phyloP scores from a whole-genome alignment of 495 filamentous ascomycete species.

The Aspergillus carlsbadensis region DNA sequence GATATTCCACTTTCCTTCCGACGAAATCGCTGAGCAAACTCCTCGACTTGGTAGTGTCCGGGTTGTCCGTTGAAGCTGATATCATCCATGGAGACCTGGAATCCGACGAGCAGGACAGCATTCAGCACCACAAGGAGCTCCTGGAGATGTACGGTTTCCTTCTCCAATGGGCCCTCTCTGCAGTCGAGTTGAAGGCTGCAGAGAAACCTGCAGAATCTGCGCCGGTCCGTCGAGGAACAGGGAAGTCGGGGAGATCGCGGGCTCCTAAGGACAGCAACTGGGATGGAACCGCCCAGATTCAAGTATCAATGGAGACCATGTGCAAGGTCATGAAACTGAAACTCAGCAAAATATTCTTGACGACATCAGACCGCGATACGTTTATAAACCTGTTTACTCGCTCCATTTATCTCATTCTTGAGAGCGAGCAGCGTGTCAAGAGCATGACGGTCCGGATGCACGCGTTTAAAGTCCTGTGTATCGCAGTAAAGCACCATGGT shows the following conservation, averaged over 20 bases:
- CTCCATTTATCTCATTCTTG: slow-evolving; percentile 90
- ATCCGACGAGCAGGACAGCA: slow-evolving; percentile 81
- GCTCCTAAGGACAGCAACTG: slow-evolving; percentile 71
- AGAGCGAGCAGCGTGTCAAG: slow-evolving; percentile 92
- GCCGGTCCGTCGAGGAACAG: slow-evolving; percentile 66
- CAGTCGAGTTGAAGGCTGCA: slow-evolving; percentile 87
- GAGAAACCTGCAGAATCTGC: slow-evolving; percentile 76
- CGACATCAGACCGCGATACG: slow-evolving; percentile 94
- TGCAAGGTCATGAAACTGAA: slow-evolving; percentile 94
- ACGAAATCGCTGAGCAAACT: slow-evolving; percentile 84
- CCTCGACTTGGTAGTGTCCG: slow-evolving; percentile 89
- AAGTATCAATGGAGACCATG: slow-evolving; percentile 88
- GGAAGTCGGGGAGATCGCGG: slow-evolving; percentile 76
- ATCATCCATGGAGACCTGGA: slow-evolving; percentile 82
- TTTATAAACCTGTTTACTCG: slow-evolving; percentile 90
- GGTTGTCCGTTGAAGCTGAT: slow-evolving; percentile 90
- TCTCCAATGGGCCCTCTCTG: slow-evolving; percentile 90
- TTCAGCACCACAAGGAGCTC: slow-evolving; percentile 82
- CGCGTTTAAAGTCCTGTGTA: slow-evolving; percentile 92
- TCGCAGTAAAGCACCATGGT: slow-evolving; percentile 96
- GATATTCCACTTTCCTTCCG: slow-evolving; percentile 80
- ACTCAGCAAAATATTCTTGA: slow-evolving; percentile 86
- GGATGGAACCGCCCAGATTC: slow-evolving; percentile 86
- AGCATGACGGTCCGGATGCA: slow-evolving; percentile 91
- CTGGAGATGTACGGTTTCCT: slow-evolving; percentile 95